Evolutionary conservation across 192 early-diverging fungal genomes (phyloP).

Genomic region (Helicostylum pulchrum): DNA sequence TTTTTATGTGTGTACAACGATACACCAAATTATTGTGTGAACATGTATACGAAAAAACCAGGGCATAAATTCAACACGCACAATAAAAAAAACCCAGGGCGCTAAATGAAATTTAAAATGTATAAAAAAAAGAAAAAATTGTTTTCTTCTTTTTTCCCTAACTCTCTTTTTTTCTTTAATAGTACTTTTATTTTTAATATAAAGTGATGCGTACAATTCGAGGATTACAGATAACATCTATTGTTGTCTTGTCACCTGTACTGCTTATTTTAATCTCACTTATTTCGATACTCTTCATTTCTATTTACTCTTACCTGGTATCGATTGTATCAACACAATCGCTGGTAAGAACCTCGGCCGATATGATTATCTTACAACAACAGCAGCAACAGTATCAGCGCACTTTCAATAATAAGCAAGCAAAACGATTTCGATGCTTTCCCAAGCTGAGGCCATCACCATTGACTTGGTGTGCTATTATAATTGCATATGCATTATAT

Average conservation of each 20-base stretch:
- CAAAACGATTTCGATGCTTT: conserved; percentile 1
- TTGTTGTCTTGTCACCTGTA: conserved; percentile 14
- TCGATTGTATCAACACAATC: background rate
- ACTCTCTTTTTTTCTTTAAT: background rate
- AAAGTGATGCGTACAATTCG: conserved; percentile 9
- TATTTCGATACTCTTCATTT: conserved; percentile 6
- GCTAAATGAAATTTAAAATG: background rate
- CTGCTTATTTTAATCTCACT: conserved; percentile 11
- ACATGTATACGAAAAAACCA: background rate
- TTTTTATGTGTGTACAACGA: too few relatives aligned
- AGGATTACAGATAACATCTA: conserved; percentile 15
- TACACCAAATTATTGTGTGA: too few relatives aligned
- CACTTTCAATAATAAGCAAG: background rate
- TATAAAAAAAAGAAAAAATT: background rate
- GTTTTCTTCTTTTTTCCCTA: background rate
- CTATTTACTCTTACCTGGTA: conserved; percentile 9
- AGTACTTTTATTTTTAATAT: conserved; percentile 1
- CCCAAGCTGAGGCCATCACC: background rate
- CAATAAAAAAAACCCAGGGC: background rate
- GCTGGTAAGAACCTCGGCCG: background rate
- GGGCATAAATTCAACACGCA: background rate
- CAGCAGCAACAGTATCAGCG: background rate
- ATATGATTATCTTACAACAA: background rate
- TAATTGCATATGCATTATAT: conserved; percentile 3
- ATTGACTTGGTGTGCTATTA: conserved; percentile 4